These are phyloP conservation scores for Pochonia chlamydosporia DNA, from an alignment of 2,329 filamentous ascomycete genomes.

Conservation along the genomic window DNA sequence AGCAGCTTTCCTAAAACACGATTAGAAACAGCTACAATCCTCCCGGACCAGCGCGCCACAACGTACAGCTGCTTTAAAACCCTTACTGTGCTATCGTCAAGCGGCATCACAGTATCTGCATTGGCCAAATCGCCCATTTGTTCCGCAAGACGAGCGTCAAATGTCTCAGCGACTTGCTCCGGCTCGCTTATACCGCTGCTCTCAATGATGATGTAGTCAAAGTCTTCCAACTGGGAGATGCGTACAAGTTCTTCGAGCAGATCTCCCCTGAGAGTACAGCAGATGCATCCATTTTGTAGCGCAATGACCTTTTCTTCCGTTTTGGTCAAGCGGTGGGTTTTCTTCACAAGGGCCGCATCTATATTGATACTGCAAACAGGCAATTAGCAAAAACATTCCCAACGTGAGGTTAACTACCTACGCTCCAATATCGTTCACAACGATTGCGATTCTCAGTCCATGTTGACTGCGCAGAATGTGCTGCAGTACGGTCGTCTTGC, in stretches of 20 bases:
- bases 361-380: conserved; percentile 48
- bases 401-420: conserved; percentile 19
- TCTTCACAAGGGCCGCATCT: conserved; percentile 55
- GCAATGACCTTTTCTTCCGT: conserved; percentile 61
- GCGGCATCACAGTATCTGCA: conserved; percentile 18
- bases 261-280: conserved; percentile 67
- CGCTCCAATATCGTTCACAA: conserved; percentile 68
- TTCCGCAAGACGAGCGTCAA: conserved; percentile 51
- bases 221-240: conserved; percentile 53
- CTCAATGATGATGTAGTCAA: conserved; percentile 69
- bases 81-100: conserved; percentile 29
- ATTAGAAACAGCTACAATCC: not conserved
- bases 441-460: conserved; percentile 62
- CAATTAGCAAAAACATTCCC: not conserved
- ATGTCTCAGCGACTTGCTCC: conserved; percentile 69
- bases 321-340: conserved; percentile 48
- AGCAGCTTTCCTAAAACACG: conserved; percentile 34
- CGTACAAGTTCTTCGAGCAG: conserved; percentile 63
- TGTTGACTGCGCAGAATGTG: conserved; percentile 64
- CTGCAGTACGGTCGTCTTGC: conserved; percentile 65
- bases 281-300: conserved; percentile 70
- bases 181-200: conserved; percentile 68
- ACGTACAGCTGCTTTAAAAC: conserved; percentile 31
- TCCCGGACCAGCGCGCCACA: not conserved
- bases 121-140: conserved; percentile 33